phyloP scores from a whole-genome alignment of 352 stramenopile genomes.

The Pythium dissotocum region DNA sequence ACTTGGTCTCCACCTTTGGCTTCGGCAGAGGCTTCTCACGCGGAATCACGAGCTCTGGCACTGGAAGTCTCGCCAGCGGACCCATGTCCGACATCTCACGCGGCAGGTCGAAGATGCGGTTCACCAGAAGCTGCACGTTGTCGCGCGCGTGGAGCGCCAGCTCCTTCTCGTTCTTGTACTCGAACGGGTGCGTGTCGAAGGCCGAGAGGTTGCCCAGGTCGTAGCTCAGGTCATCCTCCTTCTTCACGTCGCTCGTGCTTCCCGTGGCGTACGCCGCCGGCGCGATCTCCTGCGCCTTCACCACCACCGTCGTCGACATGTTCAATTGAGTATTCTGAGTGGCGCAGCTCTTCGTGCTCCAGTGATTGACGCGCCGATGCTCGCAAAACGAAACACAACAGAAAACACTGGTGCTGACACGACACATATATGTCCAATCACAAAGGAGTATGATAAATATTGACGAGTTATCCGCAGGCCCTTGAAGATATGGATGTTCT shows the following conservation, averaged over 20 bases:
- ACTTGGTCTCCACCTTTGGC: conserved; percentile 96
- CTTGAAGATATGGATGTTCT: too few species aligned
- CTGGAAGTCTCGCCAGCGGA: conserved; percentile 83
- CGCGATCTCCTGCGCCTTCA: conserved; percentile 85
- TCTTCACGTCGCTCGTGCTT: conserved; percentile 66
- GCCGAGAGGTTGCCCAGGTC: conserved; percentile 89
- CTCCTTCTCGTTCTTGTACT: conserved; percentile 84
- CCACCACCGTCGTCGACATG: conserved; percentile 39
- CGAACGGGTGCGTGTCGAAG: conserved; percentile 89
- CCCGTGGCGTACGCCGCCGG: conserved; percentile 66
- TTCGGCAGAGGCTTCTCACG: conserved; percentile 90
- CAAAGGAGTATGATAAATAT: neutral
- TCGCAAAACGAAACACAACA: too few species aligned
- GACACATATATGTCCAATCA: neutral
- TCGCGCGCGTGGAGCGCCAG: conserved; percentile 88
- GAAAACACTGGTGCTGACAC: neutral
- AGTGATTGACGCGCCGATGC: neutral
- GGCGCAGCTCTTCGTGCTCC: neutral
- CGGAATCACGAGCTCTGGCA: conserved; percentile 66
- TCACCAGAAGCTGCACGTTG: conserved; percentile 94
- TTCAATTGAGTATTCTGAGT: neutral
- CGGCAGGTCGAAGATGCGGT: conserved; percentile 91
- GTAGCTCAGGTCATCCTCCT: conserved; percentile 86
- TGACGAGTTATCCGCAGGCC: neutral
- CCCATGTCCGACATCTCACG: conserved; percentile 93